A percentile compares a stretch with the other conserved stretches of the same genome.
Conservation (phyloP, 139 green algal species). For the Tetradesmus obliquus region DNA sequence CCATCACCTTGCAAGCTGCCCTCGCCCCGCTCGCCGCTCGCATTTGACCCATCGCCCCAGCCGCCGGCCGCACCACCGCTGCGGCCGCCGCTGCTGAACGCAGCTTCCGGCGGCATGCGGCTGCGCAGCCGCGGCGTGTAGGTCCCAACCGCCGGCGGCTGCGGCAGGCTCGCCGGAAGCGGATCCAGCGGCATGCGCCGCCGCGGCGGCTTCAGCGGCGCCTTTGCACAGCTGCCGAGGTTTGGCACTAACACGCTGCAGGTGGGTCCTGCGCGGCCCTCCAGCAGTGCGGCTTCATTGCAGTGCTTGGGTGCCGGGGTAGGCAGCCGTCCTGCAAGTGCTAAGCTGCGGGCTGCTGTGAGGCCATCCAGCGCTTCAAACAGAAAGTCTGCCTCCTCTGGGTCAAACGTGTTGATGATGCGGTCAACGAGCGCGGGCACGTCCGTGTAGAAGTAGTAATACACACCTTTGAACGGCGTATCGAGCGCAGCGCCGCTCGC, state of each 20-base stretch:
- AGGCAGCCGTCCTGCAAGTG: background rate
- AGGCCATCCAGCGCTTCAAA: constrained; percentile 33
- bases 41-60: background rate
- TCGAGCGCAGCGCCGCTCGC: background rate
- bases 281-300: constrained; percentile 37
- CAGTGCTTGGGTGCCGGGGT: constrained; percentile 16
- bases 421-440: constrained; percentile 35
- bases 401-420: constrained; percentile 44
- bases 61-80: background rate
- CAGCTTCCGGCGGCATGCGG: background rate
- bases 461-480: constrained; percentile 34
- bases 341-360: constrained; percentile 12
- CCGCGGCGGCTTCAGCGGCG: constrained; percentile 42
- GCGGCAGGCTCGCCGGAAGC: background rate
- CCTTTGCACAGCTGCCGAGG: constrained; percentile 38
- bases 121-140: constrained; percentile 16
- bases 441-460: constrained; percentile 49
- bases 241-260: constrained; percentile 41
- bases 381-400: constrained; percentile 39
- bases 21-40: background rate
- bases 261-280: constrained; percentile 16
- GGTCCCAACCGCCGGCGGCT: constrained; percentile 10
- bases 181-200: background rate
- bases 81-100: background rate
- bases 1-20: background rate